phyloP scores from a whole-genome alignment of 2,329 filamentous ascomycete genomes.

The Stachybotrys echinatus region DNA sequence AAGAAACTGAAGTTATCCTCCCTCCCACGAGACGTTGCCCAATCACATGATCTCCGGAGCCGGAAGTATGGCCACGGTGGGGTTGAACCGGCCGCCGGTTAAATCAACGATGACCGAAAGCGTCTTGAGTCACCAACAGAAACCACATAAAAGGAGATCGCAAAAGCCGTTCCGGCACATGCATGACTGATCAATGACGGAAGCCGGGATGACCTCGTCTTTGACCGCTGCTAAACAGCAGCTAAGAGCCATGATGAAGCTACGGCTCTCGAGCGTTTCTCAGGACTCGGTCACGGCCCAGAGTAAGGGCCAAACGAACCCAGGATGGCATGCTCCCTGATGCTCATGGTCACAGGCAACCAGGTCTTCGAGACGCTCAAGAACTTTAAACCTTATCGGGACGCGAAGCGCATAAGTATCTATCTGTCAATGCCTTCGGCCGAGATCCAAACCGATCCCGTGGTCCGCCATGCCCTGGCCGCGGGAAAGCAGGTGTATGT shows the following conservation, averaged over 20 bases:
- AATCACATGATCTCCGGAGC: background rate
- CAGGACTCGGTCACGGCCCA: constrained; percentile 60
- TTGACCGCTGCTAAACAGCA: constrained; percentile 69
- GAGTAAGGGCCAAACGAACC: constrained; percentile 55
- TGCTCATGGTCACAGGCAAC: constrained; percentile 43
- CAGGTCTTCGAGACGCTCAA: constrained; percentile 61
- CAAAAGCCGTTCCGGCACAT: too few species aligned
- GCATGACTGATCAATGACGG: background rate
- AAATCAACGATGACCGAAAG: background rate
- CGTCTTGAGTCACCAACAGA: background rate
- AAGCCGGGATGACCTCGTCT: constrained; percentile 39
- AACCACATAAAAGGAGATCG: too few species aligned
- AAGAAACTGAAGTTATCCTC: too few species aligned
- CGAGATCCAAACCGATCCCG: constrained; percentile 77
- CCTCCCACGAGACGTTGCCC: too few species aligned
- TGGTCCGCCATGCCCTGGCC: constrained; percentile 75
- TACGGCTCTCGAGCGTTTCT: constrained; percentile 55
- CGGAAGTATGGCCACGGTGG: background rate
- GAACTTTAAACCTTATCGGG: constrained; percentile 65
- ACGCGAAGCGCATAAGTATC: constrained; percentile 72
- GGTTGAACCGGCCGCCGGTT: too few species aligned
- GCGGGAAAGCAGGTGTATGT: constrained; percentile 84
- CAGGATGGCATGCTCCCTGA: background rate
- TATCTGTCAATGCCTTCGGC: constrained; percentile 90
- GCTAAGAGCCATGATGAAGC: constrained; percentile 65